Conservation (phyloP, 2,329 filamentous ascomycete species). For the Fusarium anthophilum region DNA sequence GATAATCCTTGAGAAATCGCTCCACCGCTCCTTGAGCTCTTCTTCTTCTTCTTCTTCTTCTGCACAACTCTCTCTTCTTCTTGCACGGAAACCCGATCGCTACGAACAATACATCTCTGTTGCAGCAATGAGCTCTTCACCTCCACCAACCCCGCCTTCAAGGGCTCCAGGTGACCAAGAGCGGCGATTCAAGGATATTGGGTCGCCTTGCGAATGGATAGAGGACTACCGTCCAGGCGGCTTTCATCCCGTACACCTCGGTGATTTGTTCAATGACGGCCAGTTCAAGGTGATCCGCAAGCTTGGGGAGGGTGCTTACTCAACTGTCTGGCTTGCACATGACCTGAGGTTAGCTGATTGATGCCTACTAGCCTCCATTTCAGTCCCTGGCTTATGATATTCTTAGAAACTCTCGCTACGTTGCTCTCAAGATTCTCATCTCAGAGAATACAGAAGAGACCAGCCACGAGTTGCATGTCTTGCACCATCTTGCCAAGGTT, state of each 20-base stretch:
- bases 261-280: constrained; percentile 51
- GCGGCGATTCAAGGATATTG: constrained; percentile 39
- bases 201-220: constrained; percentile 43
- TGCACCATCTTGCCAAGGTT: neutral
- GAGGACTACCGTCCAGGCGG: constrained; percentile 51
- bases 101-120: neutral
- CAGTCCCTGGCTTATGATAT: neutral
- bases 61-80: neutral
- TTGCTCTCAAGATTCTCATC: constrained; percentile 2
- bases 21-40: too few species aligned
- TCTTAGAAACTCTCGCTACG: constrained; percentile 12
- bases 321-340: constrained; percentile 57
- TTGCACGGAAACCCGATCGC: neutral
- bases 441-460: neutral
- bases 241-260: constrained; percentile 55
- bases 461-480: constrained; percentile 30
- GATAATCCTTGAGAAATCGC: neutral
- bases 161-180: neutral
- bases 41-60: neutral
- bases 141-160: constrained; percentile 39
- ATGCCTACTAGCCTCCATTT: rapidly evolving
- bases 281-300: constrained; percentile 57
- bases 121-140: constrained; percentile 28
- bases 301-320: constrained; percentile 55
- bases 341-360: constrained; percentile 41